A percentile compares a stretch with the other conserved stretches of the same genome.
Conservation (phyloP, 352 stramenopile genomes). For the Pythium volutum region DNA sequence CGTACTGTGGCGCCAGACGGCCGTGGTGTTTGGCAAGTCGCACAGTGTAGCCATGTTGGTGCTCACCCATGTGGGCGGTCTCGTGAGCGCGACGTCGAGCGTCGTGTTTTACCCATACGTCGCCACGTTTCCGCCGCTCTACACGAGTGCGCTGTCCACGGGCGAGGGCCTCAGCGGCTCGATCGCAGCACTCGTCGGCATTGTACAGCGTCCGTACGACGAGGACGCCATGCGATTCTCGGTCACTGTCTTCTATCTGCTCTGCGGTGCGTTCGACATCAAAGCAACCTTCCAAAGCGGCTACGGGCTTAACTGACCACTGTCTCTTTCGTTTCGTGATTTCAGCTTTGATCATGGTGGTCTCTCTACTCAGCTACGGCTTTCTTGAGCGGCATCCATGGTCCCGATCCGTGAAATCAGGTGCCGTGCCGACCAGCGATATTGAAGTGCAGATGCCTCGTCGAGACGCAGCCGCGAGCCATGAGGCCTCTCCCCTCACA, state of each 20-base stretch:
- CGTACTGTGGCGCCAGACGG: slow-evolving; percentile 48
- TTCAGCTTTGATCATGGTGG: slow-evolving; percentile 45
- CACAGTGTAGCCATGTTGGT: slow-evolving; percentile 64
- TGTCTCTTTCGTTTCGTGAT: no score
- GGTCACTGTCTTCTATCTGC: slow-evolving; percentile 52
- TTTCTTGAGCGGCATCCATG: slow-evolving; percentile 52
- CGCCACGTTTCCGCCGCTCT: slow-evolving; percentile 53
- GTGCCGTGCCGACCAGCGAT: not conserved
- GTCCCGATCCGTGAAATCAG: slow-evolving; percentile 6
- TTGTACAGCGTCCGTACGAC: slow-evolving; percentile 56
- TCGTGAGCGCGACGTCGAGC: slow-evolving; percentile 69
- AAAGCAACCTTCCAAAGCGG: not conserved
- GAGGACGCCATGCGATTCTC: slow-evolving; percentile 46
- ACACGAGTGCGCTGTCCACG: slow-evolving; percentile 60
- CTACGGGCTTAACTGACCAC: not conserved
- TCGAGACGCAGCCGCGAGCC: not conserved
- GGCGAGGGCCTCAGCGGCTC: slow-evolving; percentile 66
- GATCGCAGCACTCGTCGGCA: slow-evolving; percentile 48
- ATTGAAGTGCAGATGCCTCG: slow-evolving; percentile 3
- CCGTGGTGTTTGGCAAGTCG: slow-evolving; percentile 37
- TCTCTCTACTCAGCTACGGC: slow-evolving; percentile 48
- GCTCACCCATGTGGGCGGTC: slow-evolving; percentile 58
- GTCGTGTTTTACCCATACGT: slow-evolving; percentile 78
- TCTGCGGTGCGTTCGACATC: slow-evolving; percentile 48
- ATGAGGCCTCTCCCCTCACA: slow-evolving; percentile 11